Conservation (phyloP, 2,329 filamentous ascomycete genomes). For the Botrytis elliptica region DNA sequence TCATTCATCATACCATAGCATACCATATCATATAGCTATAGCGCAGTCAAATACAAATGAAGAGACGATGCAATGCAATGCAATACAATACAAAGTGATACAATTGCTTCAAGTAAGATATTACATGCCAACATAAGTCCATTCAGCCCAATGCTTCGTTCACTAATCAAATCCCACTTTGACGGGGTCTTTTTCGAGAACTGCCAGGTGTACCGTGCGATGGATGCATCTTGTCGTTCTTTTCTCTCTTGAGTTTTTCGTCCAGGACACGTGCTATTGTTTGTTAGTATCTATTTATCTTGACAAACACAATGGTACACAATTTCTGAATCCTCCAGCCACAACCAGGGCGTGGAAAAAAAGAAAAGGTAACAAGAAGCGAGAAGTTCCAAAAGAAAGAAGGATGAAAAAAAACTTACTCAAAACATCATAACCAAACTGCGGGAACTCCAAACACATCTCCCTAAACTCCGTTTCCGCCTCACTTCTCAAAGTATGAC, state of each 20-base stretch:
- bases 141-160: background rate
- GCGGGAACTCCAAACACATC: constrained; percentile 84
- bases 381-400: background rate
- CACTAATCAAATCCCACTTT: constrained; percentile 25
- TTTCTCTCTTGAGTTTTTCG: constrained; percentile 65
- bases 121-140: background rate
- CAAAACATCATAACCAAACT: constrained; percentile 91
- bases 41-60: too few relatives aligned
- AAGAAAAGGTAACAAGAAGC: background rate
- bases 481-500: constrained; percentile 78
- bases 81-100: background rate
- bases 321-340: background rate
- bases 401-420: constrained; percentile 50
- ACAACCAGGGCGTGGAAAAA: too few relatives aligned
- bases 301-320: background rate
- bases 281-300: constrained; percentile 24
- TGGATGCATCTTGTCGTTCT: constrained; percentile 53
- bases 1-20: background rate
- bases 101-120: background rate
- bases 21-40: too few relatives aligned
- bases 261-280: constrained; percentile 59
- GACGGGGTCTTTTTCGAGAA: constrained; percentile 55
- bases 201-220: constrained; percentile 45
- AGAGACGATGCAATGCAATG: too few relatives aligned
- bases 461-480: constrained; percentile 81